phyloP scores from a whole-genome alignment of 2,329 filamentous ascomycete genomes.

The Fusarium sp. region DNA sequence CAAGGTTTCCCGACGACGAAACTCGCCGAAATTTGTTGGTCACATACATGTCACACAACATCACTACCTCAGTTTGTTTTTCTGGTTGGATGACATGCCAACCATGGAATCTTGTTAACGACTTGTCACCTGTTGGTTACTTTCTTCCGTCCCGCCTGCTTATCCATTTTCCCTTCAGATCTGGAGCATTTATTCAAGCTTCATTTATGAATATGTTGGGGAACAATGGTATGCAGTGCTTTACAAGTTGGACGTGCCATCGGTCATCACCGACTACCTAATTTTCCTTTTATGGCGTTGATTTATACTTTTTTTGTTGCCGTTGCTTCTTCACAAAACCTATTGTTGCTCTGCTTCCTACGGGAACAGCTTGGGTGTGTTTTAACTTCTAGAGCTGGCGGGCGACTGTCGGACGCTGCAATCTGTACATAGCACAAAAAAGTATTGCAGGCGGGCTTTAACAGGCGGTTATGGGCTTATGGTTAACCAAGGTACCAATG shows the following conservation, averaged over 20 bases:
- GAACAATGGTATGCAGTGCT: conserved; percentile 23
- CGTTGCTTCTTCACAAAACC: conserved; percentile 10
- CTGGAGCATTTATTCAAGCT: background rate
- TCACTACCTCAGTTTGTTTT: conserved; percentile 19
- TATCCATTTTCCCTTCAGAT: conserved; percentile 2
- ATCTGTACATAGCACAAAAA: conserved; percentile 43
- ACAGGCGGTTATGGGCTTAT: conserved; percentile 22
- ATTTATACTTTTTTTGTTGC: conserved; percentile 18
- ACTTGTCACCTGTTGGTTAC: conserved; percentile 39
- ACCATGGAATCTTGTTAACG: conserved; percentile 34
- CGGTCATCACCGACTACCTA: conserved; percentile 46
- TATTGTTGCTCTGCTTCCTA: conserved; percentile 25
- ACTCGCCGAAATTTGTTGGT: conserved; percentile 26
- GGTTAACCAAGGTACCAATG: conserved; percentile 31
- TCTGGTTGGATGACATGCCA: conserved; percentile 22
- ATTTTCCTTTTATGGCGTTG: conserved; percentile 41
- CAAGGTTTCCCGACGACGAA: conserved; percentile 35
- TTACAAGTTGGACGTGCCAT: conserved; percentile 38
- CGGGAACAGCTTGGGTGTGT: conserved; percentile 21
- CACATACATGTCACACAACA: conserved; percentile 22
- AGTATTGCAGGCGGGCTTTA: conserved; percentile 35
- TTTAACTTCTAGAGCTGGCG: conserved; percentile 45
- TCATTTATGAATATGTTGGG: conserved; percentile 10
- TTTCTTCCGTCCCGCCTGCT: conserved; percentile 32
- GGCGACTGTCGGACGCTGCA: conserved; percentile 38